Conservation (phyloP, 1,284 basidiomycete species). For the Trichosporon coremiiforme region DNA sequence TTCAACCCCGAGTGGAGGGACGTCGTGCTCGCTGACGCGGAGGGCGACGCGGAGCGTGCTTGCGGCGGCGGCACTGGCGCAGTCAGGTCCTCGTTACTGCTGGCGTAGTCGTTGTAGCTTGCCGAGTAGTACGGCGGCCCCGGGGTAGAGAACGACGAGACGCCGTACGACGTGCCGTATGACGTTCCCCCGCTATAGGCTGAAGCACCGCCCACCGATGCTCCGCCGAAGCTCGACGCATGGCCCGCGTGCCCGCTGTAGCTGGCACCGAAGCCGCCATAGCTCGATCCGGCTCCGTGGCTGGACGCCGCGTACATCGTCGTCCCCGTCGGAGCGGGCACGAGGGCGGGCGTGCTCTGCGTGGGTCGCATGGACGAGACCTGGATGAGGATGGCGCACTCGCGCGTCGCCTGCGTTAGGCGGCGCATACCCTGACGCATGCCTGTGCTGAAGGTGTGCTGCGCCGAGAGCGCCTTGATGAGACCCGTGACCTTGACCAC, state of each 20-base stretch:
- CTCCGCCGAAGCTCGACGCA: background rate
- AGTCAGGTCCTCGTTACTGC: slow-evolving; percentile 25
- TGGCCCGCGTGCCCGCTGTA: background rate
- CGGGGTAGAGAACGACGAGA: background rate
- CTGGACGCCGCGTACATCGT: background rate
- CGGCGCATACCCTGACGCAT: slow-evolving; percentile 52
- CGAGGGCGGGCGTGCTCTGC: slow-evolving; percentile 31
- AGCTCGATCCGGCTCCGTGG: background rate
- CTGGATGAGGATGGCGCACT: slow-evolving; percentile 57
- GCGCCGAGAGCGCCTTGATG: slow-evolving; percentile 54
- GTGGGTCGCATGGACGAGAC: slow-evolving; percentile 51
- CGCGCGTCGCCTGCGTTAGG: slow-evolving; percentile 58
- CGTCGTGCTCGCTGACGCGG: background rate
- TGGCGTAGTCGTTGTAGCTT: slow-evolving; percentile 20
- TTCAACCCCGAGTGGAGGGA: slow-evolving; percentile 3
- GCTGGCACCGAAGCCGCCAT: background rate
- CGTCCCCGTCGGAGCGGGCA: background rate
- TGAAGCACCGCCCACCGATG: background rate
- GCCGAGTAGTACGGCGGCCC: background rate
- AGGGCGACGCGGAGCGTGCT: slow-evolving; percentile 2
- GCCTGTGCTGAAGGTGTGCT: slow-evolving; percentile 45
- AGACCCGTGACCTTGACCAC: slow-evolving; percentile 58
- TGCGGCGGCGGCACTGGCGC: background rate
- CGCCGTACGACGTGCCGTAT: background rate
- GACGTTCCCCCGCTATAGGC: background rate